phyloP scores from a whole-genome alignment of 1,139 yeast species.

The Yamadazyma blattariae region DNA sequence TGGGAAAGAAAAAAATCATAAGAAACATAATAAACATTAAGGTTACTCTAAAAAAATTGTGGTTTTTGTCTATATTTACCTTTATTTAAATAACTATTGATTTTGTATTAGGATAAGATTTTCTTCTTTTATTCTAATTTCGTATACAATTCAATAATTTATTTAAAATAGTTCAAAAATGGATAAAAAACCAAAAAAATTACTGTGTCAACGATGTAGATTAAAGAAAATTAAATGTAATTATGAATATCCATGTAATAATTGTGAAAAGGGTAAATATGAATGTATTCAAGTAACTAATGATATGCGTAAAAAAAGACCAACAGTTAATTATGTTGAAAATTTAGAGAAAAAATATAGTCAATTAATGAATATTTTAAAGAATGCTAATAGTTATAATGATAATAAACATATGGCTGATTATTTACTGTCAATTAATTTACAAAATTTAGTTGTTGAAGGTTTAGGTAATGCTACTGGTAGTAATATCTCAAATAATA shows the following conservation, averaged over 20 bases:
- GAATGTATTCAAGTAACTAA: constrained; percentile 49
- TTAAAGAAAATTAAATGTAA: constrained; percentile 55
- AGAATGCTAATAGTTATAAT: constrained; percentile 19
- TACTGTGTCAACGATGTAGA: constrained; percentile 48
- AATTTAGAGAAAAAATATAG: constrained; percentile 30
- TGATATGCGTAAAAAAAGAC: constrained; percentile 54
- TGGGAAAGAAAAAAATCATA: no score
- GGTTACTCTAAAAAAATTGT: no score
- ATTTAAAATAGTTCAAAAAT: no score
- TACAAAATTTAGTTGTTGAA: constrained; percentile 13
- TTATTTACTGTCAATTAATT: constrained; percentile 18
- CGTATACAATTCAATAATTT: no score
- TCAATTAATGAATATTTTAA: constrained; percentile 23
- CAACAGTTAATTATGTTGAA: constrained; percentile 48
- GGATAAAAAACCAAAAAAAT: constrained; percentile 7
- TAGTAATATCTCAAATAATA: not conserved
- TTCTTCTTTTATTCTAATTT: no score
- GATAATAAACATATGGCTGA: constrained; percentile 20
- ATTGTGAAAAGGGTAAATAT: constrained; percentile 42
- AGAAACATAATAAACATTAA: no score
- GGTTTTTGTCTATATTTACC: no score
- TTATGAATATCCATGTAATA: constrained; percentile 47
- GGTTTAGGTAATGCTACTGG: constrained; percentile 5
- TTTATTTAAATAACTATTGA: no score
- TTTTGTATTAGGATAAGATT: no score